A percentile compares a stretch with the other conserved stretches of the same genome.
These are phyloP conservation scores for Boletus rex-veris DNA, from an alignment of 768 basidiomycete species.

Conservation along the genomic window DNA sequence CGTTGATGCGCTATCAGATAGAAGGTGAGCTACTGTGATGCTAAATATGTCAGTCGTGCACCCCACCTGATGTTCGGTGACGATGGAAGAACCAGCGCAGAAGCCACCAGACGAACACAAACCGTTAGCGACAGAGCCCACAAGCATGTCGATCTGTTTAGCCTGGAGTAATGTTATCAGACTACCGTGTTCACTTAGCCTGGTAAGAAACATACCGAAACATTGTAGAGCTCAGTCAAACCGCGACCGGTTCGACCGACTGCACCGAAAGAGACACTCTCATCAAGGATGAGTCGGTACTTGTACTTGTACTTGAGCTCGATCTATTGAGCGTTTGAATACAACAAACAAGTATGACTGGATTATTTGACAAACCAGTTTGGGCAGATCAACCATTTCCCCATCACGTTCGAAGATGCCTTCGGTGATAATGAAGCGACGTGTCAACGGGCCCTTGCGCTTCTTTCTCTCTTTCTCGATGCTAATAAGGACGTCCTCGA, in stretches of 20 bases:
- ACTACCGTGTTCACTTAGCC: not conserved
- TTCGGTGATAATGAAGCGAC: constrained; percentile 94
- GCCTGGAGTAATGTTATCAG: constrained; percentile 47
- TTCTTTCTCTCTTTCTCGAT: constrained; percentile 89
- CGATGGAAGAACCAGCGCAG: constrained; percentile 82
- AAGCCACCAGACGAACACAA: constrained; percentile 88
- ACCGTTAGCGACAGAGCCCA: constrained; percentile 84
- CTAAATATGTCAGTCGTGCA: not conserved
- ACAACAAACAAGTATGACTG: not conserved
- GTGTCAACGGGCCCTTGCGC: constrained; percentile 74
- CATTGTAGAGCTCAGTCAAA: constrained; percentile 90
- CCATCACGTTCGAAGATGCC: constrained; percentile 97
- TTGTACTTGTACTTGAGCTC: constrained; percentile 96
- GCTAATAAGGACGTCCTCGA: constrained; percentile 81
- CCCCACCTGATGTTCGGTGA: constrained; percentile 83
- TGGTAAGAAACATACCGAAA: constrained; percentile 59
- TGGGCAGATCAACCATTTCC: constrained; percentile 86
- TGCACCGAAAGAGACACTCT: constrained; percentile 89
- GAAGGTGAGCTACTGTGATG: not conserved
- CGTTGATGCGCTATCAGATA: constrained; percentile 78
- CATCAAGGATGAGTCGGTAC: constrained; percentile 92
- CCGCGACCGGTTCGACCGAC: constrained; percentile 94
- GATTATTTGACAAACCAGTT: constrained; percentile 57
- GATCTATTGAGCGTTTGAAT: constrained; percentile 49
- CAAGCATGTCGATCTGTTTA: constrained; percentile 88